Conservation (phyloP, 176 grass and related monocot species). For the Carex scoparia region DNA sequence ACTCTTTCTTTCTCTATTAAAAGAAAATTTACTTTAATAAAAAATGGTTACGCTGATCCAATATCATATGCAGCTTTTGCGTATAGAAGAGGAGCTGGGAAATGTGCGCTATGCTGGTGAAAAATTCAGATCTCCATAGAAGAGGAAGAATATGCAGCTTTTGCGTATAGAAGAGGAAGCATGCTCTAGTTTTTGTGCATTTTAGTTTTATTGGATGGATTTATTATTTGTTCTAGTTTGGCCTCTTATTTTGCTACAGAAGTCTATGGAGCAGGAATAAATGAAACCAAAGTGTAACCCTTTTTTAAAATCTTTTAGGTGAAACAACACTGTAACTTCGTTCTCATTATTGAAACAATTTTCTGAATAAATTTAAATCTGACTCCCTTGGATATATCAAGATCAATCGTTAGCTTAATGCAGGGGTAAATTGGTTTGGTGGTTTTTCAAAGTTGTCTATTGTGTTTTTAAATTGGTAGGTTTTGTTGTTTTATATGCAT, state of each 20-base stretch:
- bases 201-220: not conserved
- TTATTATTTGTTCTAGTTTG: not conserved
- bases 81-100: conserved; percentile 91
- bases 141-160: not conserved
- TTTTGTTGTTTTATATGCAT: not conserved
- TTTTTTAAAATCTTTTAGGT: not conserved
- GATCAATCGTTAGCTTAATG: not conserved
- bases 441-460: not conserved
- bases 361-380: conserved; percentile 3
- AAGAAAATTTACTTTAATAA: not conserved
- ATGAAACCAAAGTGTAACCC: not conserved
- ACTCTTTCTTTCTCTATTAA: not conserved
- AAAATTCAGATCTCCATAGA: conserved; percentile 72
- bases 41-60: not conserved
- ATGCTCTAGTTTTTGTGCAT: not conserved
- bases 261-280: not conserved
- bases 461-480: not conserved
- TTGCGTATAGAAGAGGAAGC: not conserved
- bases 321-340: not conserved
- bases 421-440: not conserved
- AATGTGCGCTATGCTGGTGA: conserved; percentile 76
- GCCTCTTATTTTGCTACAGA: conserved; percentile 1
- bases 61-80: conserved; percentile 49
- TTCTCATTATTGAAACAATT: not conserved
- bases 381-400: not conserved